Evolutionary conservation across 768 basidiomycete genomes (phyloP).

Genomic region (Mycena chlorophos): DNA sequence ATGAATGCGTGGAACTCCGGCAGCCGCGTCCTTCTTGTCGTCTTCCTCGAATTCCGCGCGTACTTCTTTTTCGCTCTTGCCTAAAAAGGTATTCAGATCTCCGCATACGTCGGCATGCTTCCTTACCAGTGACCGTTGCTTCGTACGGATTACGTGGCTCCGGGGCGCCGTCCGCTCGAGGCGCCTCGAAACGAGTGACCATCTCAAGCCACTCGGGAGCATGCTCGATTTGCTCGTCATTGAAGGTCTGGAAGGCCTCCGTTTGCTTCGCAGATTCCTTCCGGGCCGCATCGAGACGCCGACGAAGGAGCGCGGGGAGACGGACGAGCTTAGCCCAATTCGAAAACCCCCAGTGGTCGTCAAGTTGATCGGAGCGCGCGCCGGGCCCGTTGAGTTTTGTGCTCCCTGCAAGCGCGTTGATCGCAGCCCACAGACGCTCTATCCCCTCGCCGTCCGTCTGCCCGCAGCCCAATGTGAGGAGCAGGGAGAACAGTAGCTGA

Average conservation of each 20-base stretch:
- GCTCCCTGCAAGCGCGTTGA: slow-evolving; percentile 29
- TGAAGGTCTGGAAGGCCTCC: background rate
- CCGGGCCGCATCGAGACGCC: background rate
- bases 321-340: slow-evolving; percentile 28
- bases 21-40: background rate
- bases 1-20: background rate
- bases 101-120: too few relatives aligned
- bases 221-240: background rate
- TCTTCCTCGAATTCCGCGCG: background rate
- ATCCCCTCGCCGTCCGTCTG: too few relatives aligned
- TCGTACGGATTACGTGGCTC: background rate
- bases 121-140: background rate
- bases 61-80: background rate
- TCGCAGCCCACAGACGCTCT: too few relatives aligned
- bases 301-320: slow-evolving; percentile 17
- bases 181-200: too few relatives aligned
- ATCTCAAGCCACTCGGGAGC: background rate
- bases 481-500: slow-evolving; percentile 25
- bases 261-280: background rate
- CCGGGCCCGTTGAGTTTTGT: slow-evolving; percentile 38
- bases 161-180: background rate
- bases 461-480: slow-evolving; percentile 24
- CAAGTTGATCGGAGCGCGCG: slow-evolving; percentile 26
- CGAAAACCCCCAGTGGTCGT: slow-evolving; percentile 27
- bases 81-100: background rate